phyloP scores from a whole-genome alignment of 352 stramenopile species.

The Aphanomyces astaci region DNA sequence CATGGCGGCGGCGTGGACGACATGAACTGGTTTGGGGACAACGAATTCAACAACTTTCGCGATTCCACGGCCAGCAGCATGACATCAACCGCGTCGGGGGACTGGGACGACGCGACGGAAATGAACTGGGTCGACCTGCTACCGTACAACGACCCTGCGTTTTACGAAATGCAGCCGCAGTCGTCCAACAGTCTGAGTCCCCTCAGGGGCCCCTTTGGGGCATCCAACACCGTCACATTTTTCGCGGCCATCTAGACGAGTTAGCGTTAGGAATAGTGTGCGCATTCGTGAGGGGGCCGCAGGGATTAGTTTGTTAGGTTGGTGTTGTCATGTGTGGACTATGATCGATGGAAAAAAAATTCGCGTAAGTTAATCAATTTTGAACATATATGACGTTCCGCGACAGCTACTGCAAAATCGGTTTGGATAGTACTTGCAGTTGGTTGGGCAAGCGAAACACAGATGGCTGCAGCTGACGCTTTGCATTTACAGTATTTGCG shows the following conservation, averaged over 20 bases:
- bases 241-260: neutral
- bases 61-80: slow-evolving; percentile 13
- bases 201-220: neutral
- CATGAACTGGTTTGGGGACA: slow-evolving; percentile 14
- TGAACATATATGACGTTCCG: neutral
- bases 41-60: slow-evolving; percentile 13
- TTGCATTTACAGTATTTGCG: too few relatives aligned
- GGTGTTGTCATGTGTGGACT: too few relatives aligned
- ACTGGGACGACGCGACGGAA: neutral
- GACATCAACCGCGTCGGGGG: neutral
- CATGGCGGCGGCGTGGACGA: neutral
- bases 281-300: neutral
- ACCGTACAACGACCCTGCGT: slow-evolving; percentile 10
- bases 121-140: slow-evolving; percentile 21
- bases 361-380: neutral
- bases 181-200: neutral
- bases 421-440: too few relatives aligned
- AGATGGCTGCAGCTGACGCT: too few relatives aligned
- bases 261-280: neutral
- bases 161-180: neutral
- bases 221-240: neutral
- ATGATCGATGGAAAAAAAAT: too few relatives aligned
- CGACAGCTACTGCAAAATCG: too few relatives aligned
- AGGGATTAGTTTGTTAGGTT: neutral
- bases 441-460: too few relatives aligned